Percentiles rank a stretch among this genome's conserved stretches.
Evolutionary conservation across 345 rosid species (phyloP).

Genomic region (Kandelia obovata): DNA sequence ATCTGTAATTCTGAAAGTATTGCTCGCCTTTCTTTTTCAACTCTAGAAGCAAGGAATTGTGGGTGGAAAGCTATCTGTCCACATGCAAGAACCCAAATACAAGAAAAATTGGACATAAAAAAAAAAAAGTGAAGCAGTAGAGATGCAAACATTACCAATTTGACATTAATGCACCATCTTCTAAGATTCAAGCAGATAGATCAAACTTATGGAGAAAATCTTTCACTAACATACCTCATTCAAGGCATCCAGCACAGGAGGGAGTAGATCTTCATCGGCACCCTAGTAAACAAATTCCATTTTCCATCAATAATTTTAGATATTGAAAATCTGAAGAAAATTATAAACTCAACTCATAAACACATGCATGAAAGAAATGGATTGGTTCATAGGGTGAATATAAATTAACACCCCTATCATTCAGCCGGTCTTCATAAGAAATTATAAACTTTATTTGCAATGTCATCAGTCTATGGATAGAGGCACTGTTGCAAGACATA

Average conservation of each 20-base stretch:
- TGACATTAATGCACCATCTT: background rate
- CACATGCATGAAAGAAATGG: background rate
- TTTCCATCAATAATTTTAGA: conserved; percentile 20
- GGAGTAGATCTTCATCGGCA: conserved; percentile 75
- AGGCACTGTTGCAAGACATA: background rate
- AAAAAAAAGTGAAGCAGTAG: background rate
- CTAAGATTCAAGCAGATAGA: conserved; percentile 7
- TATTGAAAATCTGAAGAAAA: background rate
- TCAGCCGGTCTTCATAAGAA: background rate
- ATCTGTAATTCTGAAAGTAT: conserved; percentile 97
- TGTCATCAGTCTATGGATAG: background rate
- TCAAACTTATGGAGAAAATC: background rate
- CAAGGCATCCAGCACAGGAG: conserved; percentile 84
- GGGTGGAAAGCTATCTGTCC: conserved; percentile 94
- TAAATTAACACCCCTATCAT: background rate
- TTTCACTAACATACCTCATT: conserved; percentile 62
- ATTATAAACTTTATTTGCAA: background rate
- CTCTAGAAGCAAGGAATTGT: conserved; percentile 86
- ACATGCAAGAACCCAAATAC: conserved; percentile 5
- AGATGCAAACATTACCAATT: background rate
- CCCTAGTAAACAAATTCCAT: conserved; percentile 49
- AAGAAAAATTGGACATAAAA: background rate
- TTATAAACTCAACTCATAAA: background rate
- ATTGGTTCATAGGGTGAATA: background rate
- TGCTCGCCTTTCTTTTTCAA: conserved; percentile 98